phyloP scores from a whole-genome alignment of 2,329 filamentous ascomycete genomes.

The Arthrobotrys iridis region DNA sequence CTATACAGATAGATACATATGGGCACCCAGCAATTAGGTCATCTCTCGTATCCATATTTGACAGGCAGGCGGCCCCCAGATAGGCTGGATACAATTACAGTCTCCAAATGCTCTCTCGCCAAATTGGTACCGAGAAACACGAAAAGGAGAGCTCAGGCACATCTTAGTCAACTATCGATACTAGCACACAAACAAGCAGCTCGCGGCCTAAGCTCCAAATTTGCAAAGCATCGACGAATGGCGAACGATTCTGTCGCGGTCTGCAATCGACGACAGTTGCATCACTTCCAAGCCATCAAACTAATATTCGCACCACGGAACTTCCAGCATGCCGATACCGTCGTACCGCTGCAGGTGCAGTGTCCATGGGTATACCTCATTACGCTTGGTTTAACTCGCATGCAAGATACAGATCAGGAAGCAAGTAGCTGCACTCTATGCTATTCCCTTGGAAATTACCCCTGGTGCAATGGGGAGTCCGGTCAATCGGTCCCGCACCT shows the following conservation, averaged over 20 bases:
- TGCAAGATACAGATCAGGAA: constrained; percentile 44
- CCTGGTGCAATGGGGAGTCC: neutral
- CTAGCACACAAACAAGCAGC: constrained; percentile 4
- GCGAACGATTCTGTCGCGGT: neutral
- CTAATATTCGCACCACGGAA: constrained; percentile 12
- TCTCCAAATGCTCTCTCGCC: constrained; percentile 20
- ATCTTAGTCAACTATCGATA: constrained; percentile 49
- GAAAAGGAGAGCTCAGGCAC: constrained; percentile 49
- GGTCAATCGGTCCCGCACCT: constrained; percentile 1
- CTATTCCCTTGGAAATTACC: constrained; percentile 1
- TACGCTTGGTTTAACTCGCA: constrained; percentile 31
- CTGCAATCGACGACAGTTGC: neutral
- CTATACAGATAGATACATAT: too few relatives aligned
- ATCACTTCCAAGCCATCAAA: constrained; percentile 15
- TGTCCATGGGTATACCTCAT: constrained; percentile 12
- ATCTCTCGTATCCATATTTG: constrained; percentile 10
- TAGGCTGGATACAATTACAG: neutral
- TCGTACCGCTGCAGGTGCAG: constrained; percentile 22
- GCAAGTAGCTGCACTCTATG: constrained; percentile 18
- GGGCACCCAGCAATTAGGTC: neutral
- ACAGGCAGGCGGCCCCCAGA: neutral
- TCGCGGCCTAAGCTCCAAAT: neutral
- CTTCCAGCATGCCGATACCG: constrained; percentile 7
- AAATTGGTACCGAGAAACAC: constrained; percentile 38
- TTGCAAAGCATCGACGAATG: neutral